Base-by-base conservation (phyloP, 495 filamentous ascomycete genomes). In the Paragyromitra xinjiangensis region DNA sequence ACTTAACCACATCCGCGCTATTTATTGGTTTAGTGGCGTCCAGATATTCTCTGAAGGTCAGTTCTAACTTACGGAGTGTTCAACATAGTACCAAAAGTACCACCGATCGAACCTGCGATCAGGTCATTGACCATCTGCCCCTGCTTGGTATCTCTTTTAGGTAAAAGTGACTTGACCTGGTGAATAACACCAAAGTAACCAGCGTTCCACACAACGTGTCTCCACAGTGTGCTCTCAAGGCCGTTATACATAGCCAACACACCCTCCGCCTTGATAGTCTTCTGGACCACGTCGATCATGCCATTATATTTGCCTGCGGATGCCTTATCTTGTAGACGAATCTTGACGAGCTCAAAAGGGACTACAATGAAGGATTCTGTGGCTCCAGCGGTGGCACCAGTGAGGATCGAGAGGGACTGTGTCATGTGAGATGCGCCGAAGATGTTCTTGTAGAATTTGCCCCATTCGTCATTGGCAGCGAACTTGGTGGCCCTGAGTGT, bases 141-240 rank as follows among this genome's bases (percentile, higher is more conserved):
- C 66, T 85, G 86, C 88, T 97, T 97, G 84, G 91, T 92, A 69
- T 91, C 89, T 4, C 89, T 87, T 82, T 90, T 88, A 48, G 95
- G 95, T 26, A 99, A 83, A 79, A 97, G 86, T 58, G 88, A 87
- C 81, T 93, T 92, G 69, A 97, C 92, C 85, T 99, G 95, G 89
- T 94, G 94, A 85, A 99, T 99, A 85, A 93, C 94, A 80, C 95
- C 95, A 84, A 99, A 99, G 87, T 99, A 99, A 58, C 95, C 95
- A 7, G 92, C 88, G 84, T 99, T 99, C 95, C 95, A 99, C 71
- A 98, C 88, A 67, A 98, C 89, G 85, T 99, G 95, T 77, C 95
- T 92, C 95, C 95, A 99, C 83, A 98, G 86, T 34, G 95, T 99
- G 50, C 91, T 93, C 85, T 99, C 95, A 50, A 99, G 90, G 29